Evolutionary conservation across 306 rosid species (phyloP).

Genomic region (Pterocarpus macrocarpus): DNA sequence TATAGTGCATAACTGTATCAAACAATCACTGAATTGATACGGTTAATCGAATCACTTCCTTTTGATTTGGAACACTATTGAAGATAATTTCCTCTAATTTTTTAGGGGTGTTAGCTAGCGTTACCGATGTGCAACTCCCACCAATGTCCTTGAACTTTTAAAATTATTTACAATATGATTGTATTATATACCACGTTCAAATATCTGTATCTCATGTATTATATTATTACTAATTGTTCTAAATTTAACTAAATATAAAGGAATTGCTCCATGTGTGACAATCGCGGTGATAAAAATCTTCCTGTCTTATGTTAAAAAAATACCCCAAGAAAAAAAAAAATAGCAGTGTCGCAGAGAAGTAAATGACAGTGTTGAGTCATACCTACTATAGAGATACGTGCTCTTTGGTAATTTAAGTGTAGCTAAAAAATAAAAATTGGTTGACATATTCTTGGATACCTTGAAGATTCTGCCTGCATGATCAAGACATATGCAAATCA

Average conservation of each 20-base stretch:
- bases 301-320: background rate
- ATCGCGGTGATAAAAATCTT: background rate
- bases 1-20: constrained; percentile 8
- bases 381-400: no score
- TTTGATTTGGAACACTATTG: background rate
- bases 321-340: no score
- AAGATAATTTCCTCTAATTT: background rate
- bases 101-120: background rate
- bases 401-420: no score
- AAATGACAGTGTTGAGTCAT: no score
- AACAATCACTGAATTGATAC: constrained; percentile 24
- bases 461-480: no score
- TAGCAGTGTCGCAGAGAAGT: no score
- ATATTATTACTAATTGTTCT: background rate
- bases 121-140: no score
- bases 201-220: background rate
- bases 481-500: no score
- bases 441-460: no score
- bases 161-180: background rate
- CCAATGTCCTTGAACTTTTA: background rate
- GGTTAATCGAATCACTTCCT: background rate
- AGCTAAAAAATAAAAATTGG: no score
- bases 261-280: no score
- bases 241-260: background rate
- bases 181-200: background rate